A percentile compares a stretch with the other conserved stretches of the same genome.
These are phyloP conservation scores for Chrysopogon serrulatus DNA, from an alignment of 176 grass and related monocot species.

Conservation along the genomic window DNA sequence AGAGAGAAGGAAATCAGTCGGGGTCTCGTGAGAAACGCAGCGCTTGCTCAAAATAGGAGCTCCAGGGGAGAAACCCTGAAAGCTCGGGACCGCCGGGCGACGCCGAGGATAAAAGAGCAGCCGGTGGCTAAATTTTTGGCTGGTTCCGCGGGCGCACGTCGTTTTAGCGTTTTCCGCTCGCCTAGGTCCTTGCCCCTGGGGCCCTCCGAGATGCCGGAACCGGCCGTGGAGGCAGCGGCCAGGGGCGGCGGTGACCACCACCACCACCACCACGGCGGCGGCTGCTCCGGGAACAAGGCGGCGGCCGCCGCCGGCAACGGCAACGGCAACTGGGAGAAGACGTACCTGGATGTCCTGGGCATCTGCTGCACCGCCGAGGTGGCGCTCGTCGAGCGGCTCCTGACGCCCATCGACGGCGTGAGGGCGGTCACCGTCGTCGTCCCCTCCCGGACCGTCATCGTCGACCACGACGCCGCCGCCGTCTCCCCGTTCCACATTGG, in stretches of 20 bases:
- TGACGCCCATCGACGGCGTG: slow-evolving; percentile 53
- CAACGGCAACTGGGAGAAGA: slow-evolving; percentile 40
- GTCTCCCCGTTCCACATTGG: slow-evolving; percentile 52
- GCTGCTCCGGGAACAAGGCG: not conserved
- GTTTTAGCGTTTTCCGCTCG: not conserved
- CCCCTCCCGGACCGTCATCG: slow-evolving; percentile 60
- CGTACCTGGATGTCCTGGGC: slow-evolving; percentile 73
- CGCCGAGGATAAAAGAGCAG: not conserved
- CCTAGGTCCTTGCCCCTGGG: not conserved
- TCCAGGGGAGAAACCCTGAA: not conserved
- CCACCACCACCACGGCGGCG: not conserved
- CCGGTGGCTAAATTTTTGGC: not conserved
- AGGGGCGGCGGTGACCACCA: not conserved
- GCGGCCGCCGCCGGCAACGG: not conserved
- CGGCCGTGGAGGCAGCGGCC: slow-evolving; percentile 8
- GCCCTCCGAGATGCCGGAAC: not conserved
- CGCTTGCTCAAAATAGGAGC: not conserved
- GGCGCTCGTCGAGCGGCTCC: slow-evolving; percentile 48
- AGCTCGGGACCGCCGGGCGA: not conserved
- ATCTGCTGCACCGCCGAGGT: slow-evolving; percentile 77
- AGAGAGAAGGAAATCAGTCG: not conserved
- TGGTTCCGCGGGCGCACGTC: not conserved
- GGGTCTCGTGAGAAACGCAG: not conserved
- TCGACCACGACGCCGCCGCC: slow-evolving; percentile 48
- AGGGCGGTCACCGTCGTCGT: slow-evolving; percentile 50